Conservation (phyloP, 129 eudicot species). For the Calendula officinalis region DNA sequence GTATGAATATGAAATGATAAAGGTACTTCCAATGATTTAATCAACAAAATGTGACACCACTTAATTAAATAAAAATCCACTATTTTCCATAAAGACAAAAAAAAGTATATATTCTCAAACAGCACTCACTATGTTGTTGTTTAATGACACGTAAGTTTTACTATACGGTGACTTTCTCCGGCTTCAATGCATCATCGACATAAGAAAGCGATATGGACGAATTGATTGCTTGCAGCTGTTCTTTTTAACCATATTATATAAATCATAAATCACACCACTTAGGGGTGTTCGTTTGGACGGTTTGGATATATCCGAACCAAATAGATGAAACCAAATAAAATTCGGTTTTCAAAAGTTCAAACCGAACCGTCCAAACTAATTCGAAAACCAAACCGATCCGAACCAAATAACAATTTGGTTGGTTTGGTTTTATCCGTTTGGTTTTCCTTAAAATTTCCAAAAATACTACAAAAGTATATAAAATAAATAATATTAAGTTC, state of each 20-base stretch:
- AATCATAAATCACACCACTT: neutral
- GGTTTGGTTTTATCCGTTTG: too few relatives aligned
- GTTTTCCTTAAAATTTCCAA: too few relatives aligned
- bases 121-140: constrained; percentile 5
- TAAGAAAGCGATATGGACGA: constrained; percentile 18
- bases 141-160: constrained; percentile 31
- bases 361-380: too few relatives aligned
- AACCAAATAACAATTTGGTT: too few relatives aligned
- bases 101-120: neutral
- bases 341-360: too few relatives aligned
- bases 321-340: too few relatives aligned
- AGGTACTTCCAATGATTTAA: neutral
- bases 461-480: too few relatives aligned
- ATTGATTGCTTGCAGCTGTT: constrained; percentile 38
- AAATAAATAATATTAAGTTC: too few relatives aligned
- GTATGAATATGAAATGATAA: too few relatives aligned
- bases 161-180: constrained; percentile 37
- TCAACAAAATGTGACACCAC: neutral
- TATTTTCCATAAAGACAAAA: neutral
- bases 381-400: too few relatives aligned
- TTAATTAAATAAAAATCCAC: neutral
- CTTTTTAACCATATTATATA: constrained; percentile 11
- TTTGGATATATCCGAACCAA: too few relatives aligned
- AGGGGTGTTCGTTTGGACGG: too few relatives aligned
- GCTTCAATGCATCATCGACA: constrained; percentile 31